Base-by-base conservation (phyloP, 1,139 yeast species). In the Pichia cactophila region DNA sequence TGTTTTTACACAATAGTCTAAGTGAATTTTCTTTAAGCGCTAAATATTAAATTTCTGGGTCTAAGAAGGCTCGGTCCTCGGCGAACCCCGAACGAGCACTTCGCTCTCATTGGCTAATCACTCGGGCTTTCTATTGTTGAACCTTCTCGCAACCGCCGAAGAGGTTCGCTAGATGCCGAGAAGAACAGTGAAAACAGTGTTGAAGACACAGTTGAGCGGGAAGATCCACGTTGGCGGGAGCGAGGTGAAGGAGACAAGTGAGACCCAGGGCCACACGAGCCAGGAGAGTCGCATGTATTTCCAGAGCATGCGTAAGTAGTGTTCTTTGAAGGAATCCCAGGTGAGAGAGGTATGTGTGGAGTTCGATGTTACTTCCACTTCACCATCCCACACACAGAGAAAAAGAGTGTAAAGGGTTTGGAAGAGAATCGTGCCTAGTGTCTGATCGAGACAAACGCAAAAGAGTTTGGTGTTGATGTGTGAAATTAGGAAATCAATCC, bases 211-310 rank as follows among this genome's bases (percentile, higher is more conserved):
- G 57, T 78, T 81, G 46, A 77, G 69, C 1, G 83, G 83, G 62
- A 81, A 80, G 56, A 75, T 63, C 37, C 69, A 63, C 33, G 70
- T 67, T 0, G 79, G 79, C 2, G 48, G 48, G 14, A 80, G 63
- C 45, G 74, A 68, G 42, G 72, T 67, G 58, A 81, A 81, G 53
- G 76, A 72, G 37, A 73, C 55, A 4, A 75, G 64, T 14, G 83
- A 77, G 50, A 79, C 75, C 43, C 75, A 63, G 8, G 86, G 86
- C 84, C 86, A 81, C 52, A 72, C 72, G 58, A 78, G 67, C 60
- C 75, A 80, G 35, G 82, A 75, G 52, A 75, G 72, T 52, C 74
- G 74, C 52, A 81, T 64, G 12, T 81, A 70, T 47, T 71, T 73
- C 50, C 77, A 50, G 54, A 70, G 78, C 7, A 75, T 66, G 33